A percentile compares a stretch with the other conserved stretches of the same genome.
Evolutionary conservation across 2,329 filamentous ascomycete species (phyloP).

Genomic region (Ophiostoma ips): DNA sequence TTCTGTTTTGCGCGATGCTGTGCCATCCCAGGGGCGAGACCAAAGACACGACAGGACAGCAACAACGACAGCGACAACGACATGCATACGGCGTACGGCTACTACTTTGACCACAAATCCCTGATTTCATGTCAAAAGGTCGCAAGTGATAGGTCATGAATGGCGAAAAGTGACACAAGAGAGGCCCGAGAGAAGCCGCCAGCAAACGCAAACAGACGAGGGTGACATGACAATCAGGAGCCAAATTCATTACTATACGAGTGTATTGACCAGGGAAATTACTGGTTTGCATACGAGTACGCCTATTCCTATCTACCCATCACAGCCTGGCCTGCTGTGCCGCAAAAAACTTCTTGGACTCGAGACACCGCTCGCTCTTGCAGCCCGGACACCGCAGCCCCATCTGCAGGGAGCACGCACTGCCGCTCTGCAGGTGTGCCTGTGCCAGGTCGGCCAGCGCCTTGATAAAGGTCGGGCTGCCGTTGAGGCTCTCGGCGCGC

Average conservation of each 20-base stretch:
- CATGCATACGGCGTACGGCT: too few species aligned
- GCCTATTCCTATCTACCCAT: neutral
- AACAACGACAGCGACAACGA: neutral
- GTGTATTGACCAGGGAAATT: too few species aligned
- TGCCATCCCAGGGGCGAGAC: neutral
- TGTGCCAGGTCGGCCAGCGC: constrained; percentile 81
- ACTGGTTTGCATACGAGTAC: neutral
- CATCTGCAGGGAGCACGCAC: constrained; percentile 69
- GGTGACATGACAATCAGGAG: too few species aligned
- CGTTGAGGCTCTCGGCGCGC: constrained; percentile 84
- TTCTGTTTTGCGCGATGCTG: too few species aligned
- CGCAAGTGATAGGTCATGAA: neutral
- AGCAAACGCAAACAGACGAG: too few species aligned
- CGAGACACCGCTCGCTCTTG: constrained; percentile 73
- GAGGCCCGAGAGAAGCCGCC: too few species aligned
- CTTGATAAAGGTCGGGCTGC: constrained; percentile 76
- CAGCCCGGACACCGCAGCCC: constrained; percentile 83
- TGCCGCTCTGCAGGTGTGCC: constrained; percentile 56
- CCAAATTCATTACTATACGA: too few species aligned
- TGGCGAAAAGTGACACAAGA: too few species aligned
- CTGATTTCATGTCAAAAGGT: neutral
- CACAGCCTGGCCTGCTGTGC: constrained; percentile 3
- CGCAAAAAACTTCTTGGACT: constrained; percentile 57
- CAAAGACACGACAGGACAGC: too few species aligned
- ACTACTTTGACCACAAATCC: too few species aligned